A percentile compares a stretch with the other conserved stretches of the same genome.
phyloP scores from a whole-genome alignment of 768 basidiomycete genomes.

The Tylopilus felleus region DNA sequence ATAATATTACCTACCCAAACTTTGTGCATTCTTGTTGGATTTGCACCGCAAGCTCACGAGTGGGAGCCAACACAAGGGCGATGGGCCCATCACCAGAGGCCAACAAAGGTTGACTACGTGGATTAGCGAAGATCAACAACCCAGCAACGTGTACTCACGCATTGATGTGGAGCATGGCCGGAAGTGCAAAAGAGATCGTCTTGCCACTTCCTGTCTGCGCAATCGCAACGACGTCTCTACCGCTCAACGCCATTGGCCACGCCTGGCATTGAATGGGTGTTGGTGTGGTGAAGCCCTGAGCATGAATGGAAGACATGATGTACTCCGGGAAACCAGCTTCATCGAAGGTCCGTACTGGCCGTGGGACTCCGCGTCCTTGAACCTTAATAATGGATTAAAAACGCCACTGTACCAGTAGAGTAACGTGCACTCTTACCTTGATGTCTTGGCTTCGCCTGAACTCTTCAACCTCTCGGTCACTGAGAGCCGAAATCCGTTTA shows the following conservation, averaged over 20 bases:
- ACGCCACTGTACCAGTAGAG: background rate
- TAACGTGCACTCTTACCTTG: conserved; percentile 47
- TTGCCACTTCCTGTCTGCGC: conserved; percentile 99
- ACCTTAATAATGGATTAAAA: conserved; percentile 45
- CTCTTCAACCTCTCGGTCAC: conserved; percentile 84
- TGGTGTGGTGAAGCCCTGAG: conserved; percentile 87
- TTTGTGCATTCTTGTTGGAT: conserved; percentile 99
- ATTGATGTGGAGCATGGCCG: conserved; percentile 99
- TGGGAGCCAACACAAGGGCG: conserved; percentile 93
- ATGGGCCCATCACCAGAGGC: conserved; percentile 96
- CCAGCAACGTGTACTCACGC: conserved; percentile 54
- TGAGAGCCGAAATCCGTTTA: conserved; percentile 70
- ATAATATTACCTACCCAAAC: conserved; percentile 67
- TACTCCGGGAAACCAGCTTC: conserved; percentile 97
- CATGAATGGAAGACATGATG: conserved; percentile 87
- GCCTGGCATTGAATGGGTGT: conserved; percentile 98
- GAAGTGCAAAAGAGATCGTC: conserved; percentile 97
- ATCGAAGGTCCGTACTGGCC: conserved; percentile 89
- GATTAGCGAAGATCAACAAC: background rate
- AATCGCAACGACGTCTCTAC: conserved; percentile 92
- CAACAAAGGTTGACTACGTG: conserved; percentile 79
- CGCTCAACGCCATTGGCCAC: conserved; percentile 98
- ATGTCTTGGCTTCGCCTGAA: conserved; percentile 85
- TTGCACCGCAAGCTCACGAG: conserved; percentile 97
- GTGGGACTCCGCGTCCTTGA: conserved; percentile 83